Evolutionary conservation across 129 eudicot genomes (phyloP).

Genomic region (Daucus carota): DH1_v3.0 NC_030384.2:41792501-41793000

Average conservation of each 20-base stretch:
- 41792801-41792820: neutral
- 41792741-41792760: neutral
- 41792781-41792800: neutral
- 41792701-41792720: constrained; percentile 71
- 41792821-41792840: neutral
- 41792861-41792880: neutral
- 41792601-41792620: constrained; percentile 10
- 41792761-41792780: neutral
- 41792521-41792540: neutral
- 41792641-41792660: constrained; percentile 99
- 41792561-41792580: neutral
- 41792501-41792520: neutral
- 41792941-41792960: neutral
- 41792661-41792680: constrained; percentile 99
- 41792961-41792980: neutral
- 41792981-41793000: neutral
- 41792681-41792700: constrained; percentile 87
- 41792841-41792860: neutral
- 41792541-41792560: neutral
- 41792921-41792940: neutral
- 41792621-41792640: constrained; percentile 17
- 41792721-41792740: constrained; percentile 65
- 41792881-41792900: neutral
- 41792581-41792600: neutral
- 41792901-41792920: neutral